Percentiles rank a stretch among this genome's conserved stretches.
These are phyloP conservation scores for Pythium periplocum DNA, from an alignment of 352 stramenopile genomes.

Conservation along the genomic window DNA sequence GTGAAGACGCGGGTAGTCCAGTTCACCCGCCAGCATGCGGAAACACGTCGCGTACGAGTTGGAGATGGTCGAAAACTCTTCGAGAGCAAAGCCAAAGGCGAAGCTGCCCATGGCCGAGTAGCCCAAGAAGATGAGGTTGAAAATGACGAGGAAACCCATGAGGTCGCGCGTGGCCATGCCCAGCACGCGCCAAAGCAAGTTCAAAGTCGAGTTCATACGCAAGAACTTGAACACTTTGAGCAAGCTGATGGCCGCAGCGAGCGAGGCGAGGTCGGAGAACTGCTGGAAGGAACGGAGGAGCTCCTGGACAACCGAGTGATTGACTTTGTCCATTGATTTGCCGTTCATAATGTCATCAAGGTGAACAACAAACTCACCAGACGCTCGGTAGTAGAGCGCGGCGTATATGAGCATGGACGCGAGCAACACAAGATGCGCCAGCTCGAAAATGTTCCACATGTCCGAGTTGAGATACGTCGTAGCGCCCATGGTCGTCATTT, in stretches of 20 bases:
- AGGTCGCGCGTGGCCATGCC: slow-evolving; percentile 80
- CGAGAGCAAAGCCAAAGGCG: slow-evolving; percentile 74
- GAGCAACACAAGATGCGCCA: slow-evolving; percentile 66
- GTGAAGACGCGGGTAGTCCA: slow-evolving; percentile 71
- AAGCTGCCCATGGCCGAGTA: slow-evolving; percentile 84
- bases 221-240: slow-evolving; percentile 88
- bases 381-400: slow-evolving; percentile 65
- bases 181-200: slow-evolving; percentile 78
- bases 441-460: slow-evolving; percentile 88
- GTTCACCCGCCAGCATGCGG: slow-evolving; percentile 83
- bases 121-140: slow-evolving; percentile 85
- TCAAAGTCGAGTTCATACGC: slow-evolving; percentile 86
- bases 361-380: slow-evolving; percentile 38
- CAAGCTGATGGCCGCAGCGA: slow-evolving; percentile 71
- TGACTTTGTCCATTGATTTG: slow-evolving; percentile 36
- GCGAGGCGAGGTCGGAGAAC: slow-evolving; percentile 66
- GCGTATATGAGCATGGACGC: slow-evolving; percentile 57
- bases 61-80: slow-evolving; percentile 80
- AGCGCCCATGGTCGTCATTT: slow-evolving; percentile 76
- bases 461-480: slow-evolving; percentile 73
- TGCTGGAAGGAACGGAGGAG: slow-evolving; percentile 66
- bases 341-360: slow-evolving; percentile 30
- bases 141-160: slow-evolving; percentile 87
- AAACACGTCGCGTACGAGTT: slow-evolving; percentile 84
- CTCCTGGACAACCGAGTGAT: slow-evolving; percentile 56